Evolutionary conservation across 2,329 filamentous ascomycete genomes (phyloP).

Genomic region (Colletotrichum karsti): DNA sequence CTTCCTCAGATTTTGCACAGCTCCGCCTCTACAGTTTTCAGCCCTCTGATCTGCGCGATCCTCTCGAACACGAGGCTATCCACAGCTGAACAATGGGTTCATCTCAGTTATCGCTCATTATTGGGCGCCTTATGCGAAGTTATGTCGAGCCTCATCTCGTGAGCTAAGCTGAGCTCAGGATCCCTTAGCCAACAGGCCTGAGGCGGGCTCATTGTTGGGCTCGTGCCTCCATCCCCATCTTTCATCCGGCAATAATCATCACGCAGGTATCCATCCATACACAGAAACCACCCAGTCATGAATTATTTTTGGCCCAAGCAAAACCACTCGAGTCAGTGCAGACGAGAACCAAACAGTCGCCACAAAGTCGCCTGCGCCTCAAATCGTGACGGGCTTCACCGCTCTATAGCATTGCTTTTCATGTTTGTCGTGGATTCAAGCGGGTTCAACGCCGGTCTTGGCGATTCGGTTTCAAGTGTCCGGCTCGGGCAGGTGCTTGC

Average conservation of each 20-base stretch:
- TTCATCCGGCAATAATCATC: slow-evolving; percentile 3
- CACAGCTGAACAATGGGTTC: background rate
- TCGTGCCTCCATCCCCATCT: background rate
- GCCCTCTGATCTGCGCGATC: background rate
- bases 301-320: slow-evolving; percentile 4
- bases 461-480: background rate
- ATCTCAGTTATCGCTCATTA: background rate
- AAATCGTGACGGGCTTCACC: background rate
- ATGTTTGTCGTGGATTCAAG: background rate
- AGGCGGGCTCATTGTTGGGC: background rate
- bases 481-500: slow-evolving; percentile 1
- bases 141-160: background rate
- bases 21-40: background rate
- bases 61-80: background rate
- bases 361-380: background rate
- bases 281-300: background rate
- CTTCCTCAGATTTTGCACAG: background rate
- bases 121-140: background rate
- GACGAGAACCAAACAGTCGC: background rate
- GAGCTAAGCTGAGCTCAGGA: background rate
- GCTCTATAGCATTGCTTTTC: slow-evolving; percentile 3
- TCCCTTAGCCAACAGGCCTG: background rate
- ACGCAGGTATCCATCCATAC: background rate
- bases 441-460: background rate
- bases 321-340: slow-evolving; percentile 4